phyloP scores from a whole-genome alignment of 345 rosid genomes.

The Euphorbia tirucalli region DNA sequence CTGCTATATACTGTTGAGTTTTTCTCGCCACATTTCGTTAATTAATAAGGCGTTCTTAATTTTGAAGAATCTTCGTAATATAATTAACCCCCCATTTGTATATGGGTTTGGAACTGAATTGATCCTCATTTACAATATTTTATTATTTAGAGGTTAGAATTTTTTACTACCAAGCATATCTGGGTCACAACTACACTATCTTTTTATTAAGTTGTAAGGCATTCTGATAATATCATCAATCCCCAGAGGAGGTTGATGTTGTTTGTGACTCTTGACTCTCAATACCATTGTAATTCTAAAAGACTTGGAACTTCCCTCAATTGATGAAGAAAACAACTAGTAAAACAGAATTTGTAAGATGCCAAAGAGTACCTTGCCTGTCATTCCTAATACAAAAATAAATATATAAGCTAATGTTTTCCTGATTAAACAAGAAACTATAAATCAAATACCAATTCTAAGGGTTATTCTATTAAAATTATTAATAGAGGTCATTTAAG shows the following conservation, averaged over 20 bases:
- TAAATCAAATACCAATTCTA: background rate
- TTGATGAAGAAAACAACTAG: background rate
- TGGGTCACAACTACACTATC: background rate
- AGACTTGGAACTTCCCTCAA: constrained; percentile 4
- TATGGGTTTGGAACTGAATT: background rate
- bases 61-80: background rate
- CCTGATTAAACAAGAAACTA: background rate
- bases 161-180: background rate
- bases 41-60: background rate
- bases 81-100: background rate
- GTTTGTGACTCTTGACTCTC: background rate
- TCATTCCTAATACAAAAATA: background rate
- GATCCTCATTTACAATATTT: background rate
- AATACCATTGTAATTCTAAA: background rate
- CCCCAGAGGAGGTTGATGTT: background rate
- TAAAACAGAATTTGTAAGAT: background rate
- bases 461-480: background rate
- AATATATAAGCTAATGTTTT: background rate
- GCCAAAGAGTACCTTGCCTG: background rate
- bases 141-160: background rate
- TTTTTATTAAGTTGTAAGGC: background rate
- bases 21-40: background rate
- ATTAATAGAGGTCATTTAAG: background rate
- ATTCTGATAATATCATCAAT: constrained; percentile 1
- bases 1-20: background rate